Percentiles rank a stretch among this genome's conserved stretches.
phyloP scores from a whole-genome alignment of 148 eudicot genomes.

The Persicaria maculosa region DNA sequence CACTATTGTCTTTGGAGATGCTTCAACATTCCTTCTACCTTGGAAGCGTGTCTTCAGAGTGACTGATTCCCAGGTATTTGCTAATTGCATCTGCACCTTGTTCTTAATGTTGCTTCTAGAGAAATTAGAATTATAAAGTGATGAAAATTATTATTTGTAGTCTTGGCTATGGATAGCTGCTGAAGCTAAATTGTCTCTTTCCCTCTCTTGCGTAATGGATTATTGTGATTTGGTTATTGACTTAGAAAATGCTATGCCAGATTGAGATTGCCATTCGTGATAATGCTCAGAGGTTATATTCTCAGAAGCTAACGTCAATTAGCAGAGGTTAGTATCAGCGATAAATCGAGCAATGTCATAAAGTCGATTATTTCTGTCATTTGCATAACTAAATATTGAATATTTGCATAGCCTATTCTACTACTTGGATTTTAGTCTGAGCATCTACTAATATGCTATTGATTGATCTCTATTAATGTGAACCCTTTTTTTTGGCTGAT shows the following conservation, averaged over 20 bases:
- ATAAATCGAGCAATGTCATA: not conserved
- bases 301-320: constrained; percentile 55
- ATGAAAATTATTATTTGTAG: not conserved
- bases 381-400: not conserved
- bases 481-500: not conserved
- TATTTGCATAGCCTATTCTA: not conserved
- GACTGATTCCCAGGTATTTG: constrained; percentile 76
- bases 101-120: not conserved
- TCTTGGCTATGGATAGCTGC: not conserved
- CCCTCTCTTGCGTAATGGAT: not conserved
- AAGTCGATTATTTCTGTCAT: not conserved
- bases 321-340: constrained; percentile 46
- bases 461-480: not conserved
- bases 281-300: constrained; percentile 86
- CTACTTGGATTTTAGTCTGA: constrained; percentile 3
- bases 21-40: constrained; percentile 88
- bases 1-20: constrained; percentile 88
- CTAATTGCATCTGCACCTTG: constrained; percentile 1
- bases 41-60: constrained; percentile 95
- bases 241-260: constrained; percentile 30
- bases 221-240: not conserved
- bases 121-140: not conserved
- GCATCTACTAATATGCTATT: not conserved
- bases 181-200: not conserved
- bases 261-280: constrained; percentile 97